Conservation (phyloP, 257 asterid genomes). For the Gentiana straminea region DNA sequence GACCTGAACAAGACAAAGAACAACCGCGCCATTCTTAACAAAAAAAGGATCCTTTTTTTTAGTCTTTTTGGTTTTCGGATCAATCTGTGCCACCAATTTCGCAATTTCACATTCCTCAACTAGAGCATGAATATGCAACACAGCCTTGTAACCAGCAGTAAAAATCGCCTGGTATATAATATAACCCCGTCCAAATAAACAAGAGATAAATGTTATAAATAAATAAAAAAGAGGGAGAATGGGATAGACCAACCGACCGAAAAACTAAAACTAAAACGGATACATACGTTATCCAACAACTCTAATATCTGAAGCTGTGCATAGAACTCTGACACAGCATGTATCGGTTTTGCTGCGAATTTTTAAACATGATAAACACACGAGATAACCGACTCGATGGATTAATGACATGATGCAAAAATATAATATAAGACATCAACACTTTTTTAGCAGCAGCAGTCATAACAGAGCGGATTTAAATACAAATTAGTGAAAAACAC, state of each 20-base stretch:
- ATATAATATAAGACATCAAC: too few species aligned
- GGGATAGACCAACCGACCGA: neutral
- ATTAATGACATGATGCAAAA: too few species aligned
- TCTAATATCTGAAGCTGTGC: constrained; percentile 90
- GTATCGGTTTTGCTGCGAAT: constrained; percentile 62
- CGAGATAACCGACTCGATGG: neutral
- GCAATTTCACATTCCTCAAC: constrained; percentile 96
- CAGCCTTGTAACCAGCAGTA: constrained; percentile 98
- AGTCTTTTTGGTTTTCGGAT: constrained; percentile 63
- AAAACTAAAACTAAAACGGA: neutral
- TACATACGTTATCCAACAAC: constrained; percentile 77
- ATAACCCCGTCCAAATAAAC: neutral
- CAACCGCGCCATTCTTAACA: constrained; percentile 76
- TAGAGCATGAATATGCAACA: constrained; percentile 78
- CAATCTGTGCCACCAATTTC: constrained; percentile 67
- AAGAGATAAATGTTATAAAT: neutral
- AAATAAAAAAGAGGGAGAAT: too few species aligned
- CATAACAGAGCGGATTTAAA: too few species aligned
- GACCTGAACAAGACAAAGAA: constrained; percentile 78
- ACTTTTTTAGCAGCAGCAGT: too few species aligned
- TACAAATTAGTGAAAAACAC: constrained; percentile 7
- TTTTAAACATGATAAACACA: neutral
- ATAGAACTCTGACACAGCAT: constrained; percentile 65
- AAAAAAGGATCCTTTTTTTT: constrained; percentile 82
- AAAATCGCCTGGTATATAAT: constrained; percentile 59